Conservation (phyloP, 1,284 basidiomycete species). For the Cryptococcus sp. region DNA sequence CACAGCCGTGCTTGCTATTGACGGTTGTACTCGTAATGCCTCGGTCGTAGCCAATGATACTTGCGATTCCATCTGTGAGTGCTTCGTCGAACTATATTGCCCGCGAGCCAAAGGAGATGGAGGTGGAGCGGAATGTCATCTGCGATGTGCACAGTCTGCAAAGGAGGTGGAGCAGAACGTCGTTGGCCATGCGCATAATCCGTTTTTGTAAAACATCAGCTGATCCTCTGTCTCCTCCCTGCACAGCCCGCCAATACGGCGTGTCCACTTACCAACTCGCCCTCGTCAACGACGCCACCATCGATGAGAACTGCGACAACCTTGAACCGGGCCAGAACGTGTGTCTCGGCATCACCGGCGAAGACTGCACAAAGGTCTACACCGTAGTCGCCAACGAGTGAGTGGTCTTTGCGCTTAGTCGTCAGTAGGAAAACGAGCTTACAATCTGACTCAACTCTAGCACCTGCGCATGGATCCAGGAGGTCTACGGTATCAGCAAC, state of each 20-base stretch:
- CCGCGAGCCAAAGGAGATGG: neutral
- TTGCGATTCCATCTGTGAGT: conserved; percentile 54
- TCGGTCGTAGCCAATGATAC: conserved; percentile 50
- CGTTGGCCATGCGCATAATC: neutral
- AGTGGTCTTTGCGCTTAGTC: conserved; percentile 13
- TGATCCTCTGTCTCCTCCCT: neutral
- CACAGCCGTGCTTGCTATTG: conserved; percentile 36
- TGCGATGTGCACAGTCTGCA: neutral
- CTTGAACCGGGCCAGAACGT: conserved; percentile 45
- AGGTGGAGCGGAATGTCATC: neutral
- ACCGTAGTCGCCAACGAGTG: conserved; percentile 51
- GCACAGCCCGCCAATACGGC: conserved; percentile 47
- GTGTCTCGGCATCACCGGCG: conserved; percentile 49
- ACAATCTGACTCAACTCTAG: conserved; percentile 17
- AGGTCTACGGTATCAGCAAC: conserved; percentile 45
- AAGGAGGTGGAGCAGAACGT: neutral
- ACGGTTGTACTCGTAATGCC: conserved; percentile 51
- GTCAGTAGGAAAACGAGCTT: neutral
- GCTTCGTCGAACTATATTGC: neutral
- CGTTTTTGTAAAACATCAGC: neutral
- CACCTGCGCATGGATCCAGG: conserved; percentile 49
- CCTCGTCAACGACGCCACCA: conserved; percentile 49
- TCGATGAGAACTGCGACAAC: conserved; percentile 53
- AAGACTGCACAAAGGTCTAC: conserved; percentile 54
- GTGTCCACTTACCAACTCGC: conserved; percentile 56